These are phyloP conservation scores for Daldinia eschscholtzii DNA, from an alignment of 2,329 filamentous ascomycete species.

Conservation along the genomic window DNA sequence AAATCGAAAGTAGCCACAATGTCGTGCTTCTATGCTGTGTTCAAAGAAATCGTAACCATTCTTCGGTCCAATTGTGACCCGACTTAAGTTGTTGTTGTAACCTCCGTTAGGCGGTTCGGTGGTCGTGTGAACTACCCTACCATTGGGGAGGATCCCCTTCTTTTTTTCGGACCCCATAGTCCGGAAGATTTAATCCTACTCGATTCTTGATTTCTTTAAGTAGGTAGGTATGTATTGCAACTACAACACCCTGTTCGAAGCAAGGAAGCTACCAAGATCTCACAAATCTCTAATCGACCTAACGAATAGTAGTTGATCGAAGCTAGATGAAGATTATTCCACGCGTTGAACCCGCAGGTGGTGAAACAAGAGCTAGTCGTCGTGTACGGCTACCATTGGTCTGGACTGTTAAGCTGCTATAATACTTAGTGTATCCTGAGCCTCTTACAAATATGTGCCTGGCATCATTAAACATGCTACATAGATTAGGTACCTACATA, in stretches of 20 bases:
- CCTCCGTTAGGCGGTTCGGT: slow-evolving; percentile 24
- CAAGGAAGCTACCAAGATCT: slow-evolving; percentile 35
- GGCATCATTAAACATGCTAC: background rate
- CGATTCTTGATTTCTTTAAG: slow-evolving; percentile 36
- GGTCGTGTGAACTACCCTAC: slow-evolving; percentile 17
- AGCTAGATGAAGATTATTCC: slow-evolving; percentile 13
- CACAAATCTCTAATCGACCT: slow-evolving; percentile 28
- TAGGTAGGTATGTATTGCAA: slow-evolving; percentile 7
- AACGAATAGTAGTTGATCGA: slow-evolving; percentile 20
- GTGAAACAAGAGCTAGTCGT: slow-evolving; percentile 45
- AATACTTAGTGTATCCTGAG: background rate
- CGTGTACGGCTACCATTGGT: slow-evolving; percentile 48
- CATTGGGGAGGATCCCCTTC: slow-evolving; percentile 30
- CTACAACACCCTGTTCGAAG: slow-evolving; percentile 24
- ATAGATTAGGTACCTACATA: background rate
- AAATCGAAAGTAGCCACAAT: slow-evolving; percentile 29
- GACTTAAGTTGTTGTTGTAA: slow-evolving; percentile 24
- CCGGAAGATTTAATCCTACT: slow-evolving; percentile 37
- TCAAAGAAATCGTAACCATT: background rate
- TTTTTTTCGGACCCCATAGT: slow-evolving; percentile 24
- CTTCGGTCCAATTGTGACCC: slow-evolving; percentile 40
- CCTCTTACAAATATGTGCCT: slow-evolving; percentile 12
- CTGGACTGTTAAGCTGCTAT: slow-evolving; percentile 18
- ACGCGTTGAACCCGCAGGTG: slow-evolving; percentile 39
- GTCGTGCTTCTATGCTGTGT: slow-evolving; percentile 30